A percentile compares a stretch with the other conserved stretches of the same genome.
Conservation (phyloP, 139 green algal species). For the Haematococcus lacustris region DNA sequence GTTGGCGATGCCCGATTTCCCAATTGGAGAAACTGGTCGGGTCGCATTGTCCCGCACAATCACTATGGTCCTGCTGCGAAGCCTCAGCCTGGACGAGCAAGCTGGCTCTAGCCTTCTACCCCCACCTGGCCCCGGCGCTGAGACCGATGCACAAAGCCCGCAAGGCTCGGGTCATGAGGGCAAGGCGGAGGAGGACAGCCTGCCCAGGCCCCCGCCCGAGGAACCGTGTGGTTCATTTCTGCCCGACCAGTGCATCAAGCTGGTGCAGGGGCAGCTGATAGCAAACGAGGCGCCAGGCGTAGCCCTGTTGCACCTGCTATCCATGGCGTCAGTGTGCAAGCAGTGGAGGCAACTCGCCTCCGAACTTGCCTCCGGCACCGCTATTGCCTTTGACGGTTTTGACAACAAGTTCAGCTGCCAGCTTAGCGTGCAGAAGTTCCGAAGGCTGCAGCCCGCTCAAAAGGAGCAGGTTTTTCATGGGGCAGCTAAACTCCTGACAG, state of each 20-base stretch:
- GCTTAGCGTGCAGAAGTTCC: conserved; percentile 30
- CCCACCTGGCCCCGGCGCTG: background rate
- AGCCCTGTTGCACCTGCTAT: conserved; percentile 31
- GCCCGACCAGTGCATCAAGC: conserved; percentile 9
- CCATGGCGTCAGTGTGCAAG: conserved; percentile 40
- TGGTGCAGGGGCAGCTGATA: conserved; percentile 8
- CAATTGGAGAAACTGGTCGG: too few relatives aligned
- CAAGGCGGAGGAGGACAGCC: background rate
- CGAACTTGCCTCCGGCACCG: conserved; percentile 22
- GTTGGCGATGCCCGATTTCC: too few relatives aligned
- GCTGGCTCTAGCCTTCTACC: background rate
- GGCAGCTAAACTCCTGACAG: conserved; percentile 32
- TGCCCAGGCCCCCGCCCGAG: background rate
- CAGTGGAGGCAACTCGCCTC: conserved; percentile 32
- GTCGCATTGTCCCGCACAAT: too few relatives aligned
- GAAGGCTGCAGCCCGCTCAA: conserved; percentile 1
- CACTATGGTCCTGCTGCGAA: background rate
- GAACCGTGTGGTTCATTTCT: background rate
- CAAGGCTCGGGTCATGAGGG: background rate
- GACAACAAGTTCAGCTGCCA: conserved; percentile 35
- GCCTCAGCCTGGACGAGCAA: conserved; percentile 8
- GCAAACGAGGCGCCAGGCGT: conserved; percentile 1
- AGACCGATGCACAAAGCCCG: background rate
- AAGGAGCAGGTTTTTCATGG: conserved; percentile 38
- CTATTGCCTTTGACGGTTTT: conserved; percentile 39